These are phyloP conservation scores for Lentinula novae-zelandiae DNA, from an alignment of 1,284 basidiomycete species.

Conservation along the genomic window DNA sequence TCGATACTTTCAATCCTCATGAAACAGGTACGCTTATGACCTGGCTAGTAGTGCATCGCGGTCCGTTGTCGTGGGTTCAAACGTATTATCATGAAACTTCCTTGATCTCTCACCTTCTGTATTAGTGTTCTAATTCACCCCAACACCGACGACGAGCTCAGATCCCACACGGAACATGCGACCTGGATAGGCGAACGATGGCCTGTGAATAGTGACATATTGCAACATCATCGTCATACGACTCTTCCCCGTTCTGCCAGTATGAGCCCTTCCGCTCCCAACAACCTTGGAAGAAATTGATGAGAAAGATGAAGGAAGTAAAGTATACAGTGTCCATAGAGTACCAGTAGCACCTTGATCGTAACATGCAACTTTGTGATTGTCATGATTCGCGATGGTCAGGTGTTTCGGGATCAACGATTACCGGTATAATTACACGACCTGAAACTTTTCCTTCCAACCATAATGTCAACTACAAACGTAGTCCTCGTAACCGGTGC, in stretches of 20 bases:
- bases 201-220: slow-evolving; percentile 45
- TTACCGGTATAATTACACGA: neutral
- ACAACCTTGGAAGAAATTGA: neutral
- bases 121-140: slow-evolving; percentile 69
- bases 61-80: slow-evolving; percentile 59
- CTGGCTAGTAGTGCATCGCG: slow-evolving; percentile 61
- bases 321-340: neutral
- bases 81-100: neutral
- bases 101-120: neutral
- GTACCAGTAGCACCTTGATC: too few relatives aligned
- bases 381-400: neutral
- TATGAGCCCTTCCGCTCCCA: neutral
- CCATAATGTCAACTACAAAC: slow-evolving; percentile 16
- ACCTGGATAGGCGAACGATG: slow-evolving; percentile 70
- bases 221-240: slow-evolving; percentile 19
- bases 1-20: slow-evolving; percentile 62
- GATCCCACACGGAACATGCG: slow-evolving; percentile 61
- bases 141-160: slow-evolving; percentile 56
- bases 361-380: neutral
- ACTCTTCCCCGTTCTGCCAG: neutral
- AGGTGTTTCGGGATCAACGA: neutral
- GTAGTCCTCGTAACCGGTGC: slow-evolving; percentile 57
- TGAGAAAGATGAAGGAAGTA: neutral
- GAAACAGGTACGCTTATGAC: slow-evolving; percentile 62
- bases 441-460: neutral